Conservation (phyloP, 306 rosid species). For the Quercus cerris region DNA sequence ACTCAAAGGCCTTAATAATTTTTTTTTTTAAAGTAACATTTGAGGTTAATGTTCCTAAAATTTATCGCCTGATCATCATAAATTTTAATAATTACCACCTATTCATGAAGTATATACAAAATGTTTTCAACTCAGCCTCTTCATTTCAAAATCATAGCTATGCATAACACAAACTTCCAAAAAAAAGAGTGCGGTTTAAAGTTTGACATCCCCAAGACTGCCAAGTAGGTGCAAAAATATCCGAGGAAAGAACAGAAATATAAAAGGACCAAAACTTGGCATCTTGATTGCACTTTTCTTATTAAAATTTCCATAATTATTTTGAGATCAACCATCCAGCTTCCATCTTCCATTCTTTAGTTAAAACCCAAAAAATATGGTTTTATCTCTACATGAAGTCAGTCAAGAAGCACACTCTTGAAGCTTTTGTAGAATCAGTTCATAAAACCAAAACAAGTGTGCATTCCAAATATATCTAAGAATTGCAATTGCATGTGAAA, state of each 20-base stretch:
- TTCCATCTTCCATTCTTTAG: neutral
- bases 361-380: neutral
- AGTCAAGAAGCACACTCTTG: neutral
- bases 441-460: neutral
- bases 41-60: slow-evolving; percentile 5
- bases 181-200: neutral
- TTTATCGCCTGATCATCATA: slow-evolving; percentile 3
- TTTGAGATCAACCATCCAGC: neutral
- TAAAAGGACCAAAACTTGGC: neutral
- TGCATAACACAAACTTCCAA: neutral
- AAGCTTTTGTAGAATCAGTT: neutral
- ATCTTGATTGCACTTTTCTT: neutral
- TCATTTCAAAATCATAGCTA: neutral
- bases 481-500: neutral
- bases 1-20: neutral
- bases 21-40: neutral
- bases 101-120: neutral
- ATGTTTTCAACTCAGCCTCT: slow-evolving; percentile 10
- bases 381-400: neutral
- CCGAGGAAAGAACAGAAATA: no score
- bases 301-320: neutral
- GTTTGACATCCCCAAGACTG: neutral
- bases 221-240: neutral
- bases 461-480: neutral
- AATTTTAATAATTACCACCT: neutral